Base-by-base conservation (phyloP, 2,329 filamentous ascomycete genomes). In the Botrytis tulipae region DNA sequence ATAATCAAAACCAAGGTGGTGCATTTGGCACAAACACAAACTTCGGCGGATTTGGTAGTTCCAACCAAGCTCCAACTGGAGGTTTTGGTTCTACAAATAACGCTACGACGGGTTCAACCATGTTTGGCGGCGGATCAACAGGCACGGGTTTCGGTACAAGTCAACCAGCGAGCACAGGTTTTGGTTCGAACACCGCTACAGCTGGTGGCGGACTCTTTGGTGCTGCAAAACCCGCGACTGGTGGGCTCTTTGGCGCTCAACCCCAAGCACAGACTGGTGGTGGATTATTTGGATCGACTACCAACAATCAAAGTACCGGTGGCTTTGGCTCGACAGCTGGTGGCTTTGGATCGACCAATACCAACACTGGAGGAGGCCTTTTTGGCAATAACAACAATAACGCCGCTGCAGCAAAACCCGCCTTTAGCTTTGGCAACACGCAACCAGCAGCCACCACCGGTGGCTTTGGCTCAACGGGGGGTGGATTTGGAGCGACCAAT, bases 1-100 rank as follows among this genome's bases (percentile, higher is more conserved):
- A 89, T 81, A 96, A 95, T 48, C 97, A 95, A 82, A 94, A 93
- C 44, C 92, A 94, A 77, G 85, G 89, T 65, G 94, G 94, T 74
- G 93, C 92, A 12, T 98, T 98, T 82, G 95, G 81, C 74, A 73
- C 72, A 14, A 77, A 76, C 61, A 80, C 74, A 29, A 79, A 82
- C 42, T 83, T 82, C 75, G 81, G 83, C 42, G 82, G 68, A 46
- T 83, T 84, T 71, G 81, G 81, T 70, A 74, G 74, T 51, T 78
- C 54, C 46, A 76, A 75, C 57, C 76, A 76, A 35, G 74, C 65
- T 48, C 75, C 74, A 59, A 77, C 63, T 73, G 77, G 42, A 10
- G 77, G 76, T 25, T 80, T 79, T 75, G 79, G 78, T 20, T 48
- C 73, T 78, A 74, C 73, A 16, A 75, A 75, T n/a, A 77, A 69